Percentiles rank a stretch among this genome's conserved stretches.
Conservation (phyloP, 2,329 filamentous ascomycete species). For the Trichophyton simii region DNA sequence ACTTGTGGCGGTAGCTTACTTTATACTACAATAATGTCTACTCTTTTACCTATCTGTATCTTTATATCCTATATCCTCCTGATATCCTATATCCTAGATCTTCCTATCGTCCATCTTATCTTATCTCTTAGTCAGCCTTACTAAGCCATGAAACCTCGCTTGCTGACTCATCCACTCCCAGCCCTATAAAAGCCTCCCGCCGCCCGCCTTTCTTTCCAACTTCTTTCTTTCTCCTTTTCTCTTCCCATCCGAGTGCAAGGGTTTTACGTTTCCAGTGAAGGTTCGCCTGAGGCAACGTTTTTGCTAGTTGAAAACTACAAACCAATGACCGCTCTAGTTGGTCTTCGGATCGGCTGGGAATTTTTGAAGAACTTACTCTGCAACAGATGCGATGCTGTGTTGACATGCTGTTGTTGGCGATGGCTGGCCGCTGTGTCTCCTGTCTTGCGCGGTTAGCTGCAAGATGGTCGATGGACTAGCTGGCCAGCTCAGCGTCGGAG, state of each 20-base stretch:
- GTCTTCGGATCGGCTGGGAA: conserved; percentile 59
- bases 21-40: background rate
- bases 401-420: background rate
- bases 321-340: conserved; percentile 57
- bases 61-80: background rate
- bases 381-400: too few relatives aligned
- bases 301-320: conserved; percentile 78
- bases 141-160: background rate
- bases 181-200: conserved; percentile 12
- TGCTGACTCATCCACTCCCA: conserved; percentile 9
- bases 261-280: conserved; percentile 70
- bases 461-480: background rate
- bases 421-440: background rate
- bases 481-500: background rate
- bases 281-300: conserved; percentile 71
- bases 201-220: conserved; percentile 4
- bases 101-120: background rate
- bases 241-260: conserved; percentile 53
- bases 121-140: background rate
- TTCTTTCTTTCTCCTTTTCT: conserved; percentile 29
- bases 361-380: conserved; percentile 47
- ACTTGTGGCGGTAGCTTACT: conserved; percentile 28
- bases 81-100: background rate
- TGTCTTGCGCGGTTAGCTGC: background rate
- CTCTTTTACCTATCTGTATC: background rate